Percentiles rank a stretch among this genome's conserved stretches.
These are phyloP conservation scores for Apiotrichum gracile DNA, from an alignment of 1,284 basidiomycete species.

Conservation along the genomic window DNA sequence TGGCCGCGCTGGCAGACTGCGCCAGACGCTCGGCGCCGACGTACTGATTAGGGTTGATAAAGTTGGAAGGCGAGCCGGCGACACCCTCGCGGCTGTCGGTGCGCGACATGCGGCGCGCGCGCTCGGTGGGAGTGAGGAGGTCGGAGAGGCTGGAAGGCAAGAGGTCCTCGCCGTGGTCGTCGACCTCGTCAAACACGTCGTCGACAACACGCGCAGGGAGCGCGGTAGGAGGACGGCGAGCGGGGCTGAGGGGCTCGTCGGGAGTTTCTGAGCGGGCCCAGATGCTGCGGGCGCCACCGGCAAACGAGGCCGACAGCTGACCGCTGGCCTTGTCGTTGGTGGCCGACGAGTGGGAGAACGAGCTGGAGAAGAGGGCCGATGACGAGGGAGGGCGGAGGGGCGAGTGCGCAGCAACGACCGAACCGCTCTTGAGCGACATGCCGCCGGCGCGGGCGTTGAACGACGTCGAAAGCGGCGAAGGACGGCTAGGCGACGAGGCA, in stretches of 20 bases:
- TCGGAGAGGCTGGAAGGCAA: conserved; percentile 80
- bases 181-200: conserved; percentile 31
- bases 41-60: conserved; percentile 20
- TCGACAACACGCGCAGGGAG: conserved; percentile 13
- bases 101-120: conserved; percentile 67
- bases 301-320: conserved; percentile 40
- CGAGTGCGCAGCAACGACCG: conserved; percentile 24
- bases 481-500: conserved; percentile 36
- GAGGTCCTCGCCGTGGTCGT: conserved; percentile 76
- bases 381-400: conserved; percentile 36
- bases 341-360: conserved; percentile 35
- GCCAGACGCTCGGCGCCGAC: conserved; percentile 33
- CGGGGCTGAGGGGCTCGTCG: conserved; percentile 36
- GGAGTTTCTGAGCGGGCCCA: conserved; percentile 39
- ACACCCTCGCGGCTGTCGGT: conserved; percentile 38
- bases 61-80: conserved; percentile 25
- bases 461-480: conserved; percentile 38
- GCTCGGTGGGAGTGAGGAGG: conserved; percentile 75
- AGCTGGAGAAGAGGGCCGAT: conserved; percentile 27
- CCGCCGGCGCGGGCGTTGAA: conserved; percentile 20
- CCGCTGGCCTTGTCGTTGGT: conserved; percentile 15
- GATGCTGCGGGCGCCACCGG: conserved; percentile 34
- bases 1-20: conserved; percentile 42
- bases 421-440: conserved; percentile 30
- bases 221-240: background rate